Base-by-base conservation (phyloP, 805 yeast genomes). In the Cyberlindnera xishuangbannaensis region DNA sequence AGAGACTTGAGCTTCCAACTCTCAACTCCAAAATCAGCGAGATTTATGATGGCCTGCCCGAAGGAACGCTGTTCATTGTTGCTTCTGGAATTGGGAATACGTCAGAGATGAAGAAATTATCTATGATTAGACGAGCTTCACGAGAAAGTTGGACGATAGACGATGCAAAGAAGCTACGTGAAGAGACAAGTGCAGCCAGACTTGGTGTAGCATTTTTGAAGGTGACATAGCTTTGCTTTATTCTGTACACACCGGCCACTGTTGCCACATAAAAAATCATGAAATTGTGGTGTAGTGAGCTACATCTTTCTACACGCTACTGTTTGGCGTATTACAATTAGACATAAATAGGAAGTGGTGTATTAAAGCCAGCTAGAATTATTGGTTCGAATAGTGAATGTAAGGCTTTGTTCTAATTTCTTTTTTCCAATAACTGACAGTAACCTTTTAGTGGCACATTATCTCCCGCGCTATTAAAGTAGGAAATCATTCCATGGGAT, bases 81-180 rank as follows among this genome's bases (percentile, higher is more conserved):
- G 63, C 75, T 45, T 67, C 84, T 0, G 85, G 83, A 2, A 61
- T 71, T 31, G 85, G 86, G 9, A 75, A 77, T 47, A 72, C 78
- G 3, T 54, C 67, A 8, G 51, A 56, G 43, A 61, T 76, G 59
- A 56, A 58, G 33, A 53, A 58, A 29, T 58, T 85, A 9, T 44
- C 67, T 19, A 66, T 67, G 41, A 59, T 9, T 7, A 8, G 13
- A n/a, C n/a, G 64, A 29, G 56, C 50, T 25, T 73, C 63, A 39
- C 68, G 68, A 39, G 51, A 56, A 13, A 48, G 53, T n/a, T 78
- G 87, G 83, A 69, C 71, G 4, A 54, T 57, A 19, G 62, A 64
- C 13, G 73, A 75, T 43, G 69, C 62, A 18, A 59, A 58, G 14
- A 64, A 61, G 28, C 59, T 88, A 25, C 58, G 58, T 11, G 55